Base-by-base conservation (phyloP, 208 protist species). In the Phytomonas serpens region DNA sequence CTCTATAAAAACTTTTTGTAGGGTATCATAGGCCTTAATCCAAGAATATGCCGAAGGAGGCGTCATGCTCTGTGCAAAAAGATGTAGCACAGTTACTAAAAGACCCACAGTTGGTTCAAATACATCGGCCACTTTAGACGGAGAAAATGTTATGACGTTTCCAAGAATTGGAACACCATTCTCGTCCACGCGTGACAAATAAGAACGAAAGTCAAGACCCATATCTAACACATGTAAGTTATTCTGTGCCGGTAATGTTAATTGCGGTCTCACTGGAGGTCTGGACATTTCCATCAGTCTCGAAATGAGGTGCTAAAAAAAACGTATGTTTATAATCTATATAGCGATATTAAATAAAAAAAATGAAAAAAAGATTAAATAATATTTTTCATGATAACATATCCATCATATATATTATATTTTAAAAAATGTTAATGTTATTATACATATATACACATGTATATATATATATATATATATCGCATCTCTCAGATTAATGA, bases 161-260 rank as follows among this genome's bases (percentile, higher is more conserved):
- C 89, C 89, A 4, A 95, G 67, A 71, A 93, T 79, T 7, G 87
- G 85, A 4, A 87, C 69, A n/a, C 79, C 82, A 63, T 77, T 87
- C 61, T 88, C 84, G 66, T 95, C 89, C 29, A 89, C 82, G 37
- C 86, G 83, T 14, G 83, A 86, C 38, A 93, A 67, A 67, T 95
- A 95, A 4, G 87, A 93, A 32, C 89, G 81, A 78, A 95, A 95
- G 62, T 95, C 89, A 7, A 95, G 71, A 4, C 89, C 89, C 87
- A 95, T 93, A 65, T 95, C 89, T 40, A 95, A 75, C 7, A 95
- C 87, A 73, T 92, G 85, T 16, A 95, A 75, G 19, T 78, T 87
- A 51, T 86, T 79, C 31, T 83, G 79, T 27, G 72, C 67, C 38
- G 63, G 40, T 67, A 67, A 67, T 61, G 34, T 51, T 67, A 67